Conservation (phyloP, 441 rosid genomes). For the Pelargonium cotyledonis region DNA sequence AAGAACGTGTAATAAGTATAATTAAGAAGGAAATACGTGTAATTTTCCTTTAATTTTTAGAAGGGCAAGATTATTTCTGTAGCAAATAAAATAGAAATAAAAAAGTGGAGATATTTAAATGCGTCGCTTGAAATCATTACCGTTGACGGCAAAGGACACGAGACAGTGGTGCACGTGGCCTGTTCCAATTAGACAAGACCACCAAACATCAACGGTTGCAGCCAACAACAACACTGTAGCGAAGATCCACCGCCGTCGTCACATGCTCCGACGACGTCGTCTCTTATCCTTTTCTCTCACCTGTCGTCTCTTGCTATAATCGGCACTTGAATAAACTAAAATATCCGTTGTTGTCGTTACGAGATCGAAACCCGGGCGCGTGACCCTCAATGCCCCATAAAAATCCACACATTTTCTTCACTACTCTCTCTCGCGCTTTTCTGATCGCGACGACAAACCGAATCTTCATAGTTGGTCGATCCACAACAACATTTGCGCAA, state of each 20-base stretch:
- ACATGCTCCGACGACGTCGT: not conserved
- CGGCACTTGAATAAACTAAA: not conserved
- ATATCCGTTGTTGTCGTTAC: not conserved
- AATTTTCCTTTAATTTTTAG: no score
- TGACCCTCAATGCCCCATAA: not conserved
- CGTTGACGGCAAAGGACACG: not conserved
- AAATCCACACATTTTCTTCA: not conserved
- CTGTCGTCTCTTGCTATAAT: not conserved
- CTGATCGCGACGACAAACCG: not conserved
- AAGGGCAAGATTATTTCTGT: no score
- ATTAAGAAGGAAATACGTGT: no score
- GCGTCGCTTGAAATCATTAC: no score
- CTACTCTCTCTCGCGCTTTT: not conserved
- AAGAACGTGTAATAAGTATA: no score
- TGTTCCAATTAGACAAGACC: not conserved
- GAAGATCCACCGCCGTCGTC: no score
- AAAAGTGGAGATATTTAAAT: no score
- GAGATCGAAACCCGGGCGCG: constrained; percentile 1
- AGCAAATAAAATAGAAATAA: no score
- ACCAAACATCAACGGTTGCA: not conserved
- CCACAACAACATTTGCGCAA: not conserved
- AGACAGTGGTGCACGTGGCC: not conserved
- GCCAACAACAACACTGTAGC: not conserved
- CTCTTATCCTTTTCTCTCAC: not conserved
- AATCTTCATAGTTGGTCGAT: not conserved